Evolutionary conservation across 2,329 filamentous ascomycete genomes (phyloP).

Genomic region (Beauveria sp.): DNA sequence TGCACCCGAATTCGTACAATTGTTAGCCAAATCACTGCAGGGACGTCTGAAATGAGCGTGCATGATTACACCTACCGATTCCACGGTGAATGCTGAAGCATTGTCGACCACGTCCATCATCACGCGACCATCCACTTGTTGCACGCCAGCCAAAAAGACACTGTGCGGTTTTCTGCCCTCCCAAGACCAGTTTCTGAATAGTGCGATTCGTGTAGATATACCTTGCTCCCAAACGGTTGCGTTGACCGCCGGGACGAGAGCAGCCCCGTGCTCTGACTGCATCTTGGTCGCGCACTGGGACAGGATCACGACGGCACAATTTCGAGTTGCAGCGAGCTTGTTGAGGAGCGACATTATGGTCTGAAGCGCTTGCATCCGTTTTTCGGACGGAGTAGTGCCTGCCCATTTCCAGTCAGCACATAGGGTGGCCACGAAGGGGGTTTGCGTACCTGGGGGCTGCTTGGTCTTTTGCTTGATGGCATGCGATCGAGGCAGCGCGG

Average conservation of each 20-base stretch:
- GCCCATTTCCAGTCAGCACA: neutral
- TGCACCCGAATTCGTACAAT: slow-evolving; percentile 22
- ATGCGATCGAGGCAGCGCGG: slow-evolving; percentile 60
- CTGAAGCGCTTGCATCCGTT: slow-evolving; percentile 46
- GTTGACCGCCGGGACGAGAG: slow-evolving; percentile 67
- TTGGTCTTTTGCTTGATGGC: slow-evolving; percentile 31
- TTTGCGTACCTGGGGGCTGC: slow-evolving; percentile 30
- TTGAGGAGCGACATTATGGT: slow-evolving; percentile 62
- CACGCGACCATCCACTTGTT: slow-evolving; percentile 54
- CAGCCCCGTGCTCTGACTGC: slow-evolving; percentile 56
- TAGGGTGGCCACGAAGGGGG: neutral
- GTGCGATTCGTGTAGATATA: slow-evolving; percentile 62
- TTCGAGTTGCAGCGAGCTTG: slow-evolving; percentile 65
- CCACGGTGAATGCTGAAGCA: slow-evolving; percentile 42
- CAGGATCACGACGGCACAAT: slow-evolving; percentile 66
- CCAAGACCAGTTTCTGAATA: slow-evolving; percentile 72
- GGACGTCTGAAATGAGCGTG: neutral
- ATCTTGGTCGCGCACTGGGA: slow-evolving; percentile 81
- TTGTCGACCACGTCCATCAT: slow-evolving; percentile 32
- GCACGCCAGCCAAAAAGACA: slow-evolving; percentile 53
- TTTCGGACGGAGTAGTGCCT: slow-evolving; percentile 32
- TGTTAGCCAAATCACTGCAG: neutral
- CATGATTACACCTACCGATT: slow-evolving; percentile 30
- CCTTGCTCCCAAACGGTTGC: slow-evolving; percentile 74
- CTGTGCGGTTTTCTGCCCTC: slow-evolving; percentile 37